Percentiles rank a stretch among this genome's conserved stretches.
phyloP scores from a whole-genome alignment of 176 grass and related monocot species.

The Cymbopogon citratus region DNA sequence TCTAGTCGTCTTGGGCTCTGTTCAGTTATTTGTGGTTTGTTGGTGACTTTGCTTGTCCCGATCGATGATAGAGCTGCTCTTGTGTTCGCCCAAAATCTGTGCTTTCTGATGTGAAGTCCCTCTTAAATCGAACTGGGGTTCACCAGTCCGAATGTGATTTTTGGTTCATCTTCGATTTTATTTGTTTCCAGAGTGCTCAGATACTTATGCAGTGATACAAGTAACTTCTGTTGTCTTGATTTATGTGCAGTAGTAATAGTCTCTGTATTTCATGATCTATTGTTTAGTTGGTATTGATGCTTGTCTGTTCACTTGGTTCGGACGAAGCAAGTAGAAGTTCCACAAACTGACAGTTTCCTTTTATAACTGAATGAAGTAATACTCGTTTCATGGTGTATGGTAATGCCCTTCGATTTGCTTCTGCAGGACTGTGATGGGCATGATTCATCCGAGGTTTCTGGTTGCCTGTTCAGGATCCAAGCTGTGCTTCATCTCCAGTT shows the following conservation, averaged over 20 bases:
- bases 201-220: background rate
- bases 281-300: background rate
- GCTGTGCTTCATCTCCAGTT: slow-evolving; percentile 31
- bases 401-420: slow-evolving; percentile 20
- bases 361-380: slow-evolving; percentile 20
- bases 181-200: background rate
- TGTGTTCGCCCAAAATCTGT: background rate
- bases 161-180: background rate
- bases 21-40: background rate
- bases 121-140: background rate
- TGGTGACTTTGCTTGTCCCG: background rate
- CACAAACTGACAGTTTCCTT: background rate
- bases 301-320: slow-evolving; percentile 9
- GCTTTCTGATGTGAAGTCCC: too few species aligned
- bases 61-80: background rate
- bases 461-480: slow-evolving; percentile 45
- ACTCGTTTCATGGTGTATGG: background rate
- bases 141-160: background rate
- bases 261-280: background rate
- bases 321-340: slow-evolving; percentile 10
- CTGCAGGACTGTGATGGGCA: slow-evolving; percentile 32
- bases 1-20: background rate
- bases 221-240: background rate
- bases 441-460: slow-evolving; percentile 38
- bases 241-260: background rate